Evolutionary conservation across 2,329 filamentous ascomycete species (phyloP).

Genomic region (Orbilia blumenaviensis): DNA sequence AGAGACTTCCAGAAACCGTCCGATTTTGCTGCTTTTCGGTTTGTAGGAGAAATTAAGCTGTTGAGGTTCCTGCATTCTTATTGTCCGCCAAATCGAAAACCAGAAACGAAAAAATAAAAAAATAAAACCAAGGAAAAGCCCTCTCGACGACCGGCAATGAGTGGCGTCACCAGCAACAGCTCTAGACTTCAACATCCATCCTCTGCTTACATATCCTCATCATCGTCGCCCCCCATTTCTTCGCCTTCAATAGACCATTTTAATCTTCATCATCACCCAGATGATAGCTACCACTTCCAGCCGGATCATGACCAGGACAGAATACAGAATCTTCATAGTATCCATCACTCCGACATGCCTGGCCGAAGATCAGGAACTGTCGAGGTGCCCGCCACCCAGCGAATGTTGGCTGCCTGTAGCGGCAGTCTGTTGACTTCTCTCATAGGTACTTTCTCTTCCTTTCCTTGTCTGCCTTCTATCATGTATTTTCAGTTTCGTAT

Average conservation of each 20-base stretch:
- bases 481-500: too few relatives aligned
- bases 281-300: slow-evolving; percentile 61
- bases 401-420: slow-evolving; percentile 91
- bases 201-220: slow-evolving; percentile 4
- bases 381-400: slow-evolving; percentile 83
- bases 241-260: slow-evolving; percentile 3
- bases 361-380: slow-evolving; percentile 57
- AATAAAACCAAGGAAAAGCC: too few relatives aligned
- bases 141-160: slow-evolving; percentile 30
- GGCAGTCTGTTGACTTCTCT: slow-evolving; percentile 90
- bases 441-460: slow-evolving; percentile 72
- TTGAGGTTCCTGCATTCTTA: too few relatives aligned
- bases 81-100: too few relatives aligned
- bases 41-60: too few relatives aligned
- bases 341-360: slow-evolving; percentile 54
- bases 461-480: neutral
- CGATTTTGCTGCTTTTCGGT: too few relatives aligned
- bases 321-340: slow-evolving; percentile 58
- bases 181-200: slow-evolving; percentile 31
- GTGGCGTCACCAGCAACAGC: slow-evolving; percentile 24
- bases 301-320: slow-evolving; percentile 60
- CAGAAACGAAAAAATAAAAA: too few relatives aligned
- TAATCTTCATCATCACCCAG: slow-evolving; percentile 9
- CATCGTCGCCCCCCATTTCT: neutral
- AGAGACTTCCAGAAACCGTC: too few relatives aligned